Conservation (phyloP, 2,329 filamentous ascomycete species). For the Pezicula neosporulosa region DNA sequence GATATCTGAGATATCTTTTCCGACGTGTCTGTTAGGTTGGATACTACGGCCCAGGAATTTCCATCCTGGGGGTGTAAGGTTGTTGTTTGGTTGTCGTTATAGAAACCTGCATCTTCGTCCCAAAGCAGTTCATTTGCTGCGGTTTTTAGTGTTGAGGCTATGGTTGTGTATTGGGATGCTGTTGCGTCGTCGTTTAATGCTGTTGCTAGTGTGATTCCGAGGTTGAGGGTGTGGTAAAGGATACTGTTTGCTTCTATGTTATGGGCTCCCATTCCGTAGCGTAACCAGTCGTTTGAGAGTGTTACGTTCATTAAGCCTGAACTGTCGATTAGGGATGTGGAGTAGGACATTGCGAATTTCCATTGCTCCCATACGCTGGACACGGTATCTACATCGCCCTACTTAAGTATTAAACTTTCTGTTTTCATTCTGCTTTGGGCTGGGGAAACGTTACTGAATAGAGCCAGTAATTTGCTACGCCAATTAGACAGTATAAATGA, state of each 20-base stretch:
- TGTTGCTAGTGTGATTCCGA: slow-evolving; percentile 27
- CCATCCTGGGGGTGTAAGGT: slow-evolving; percentile 45
- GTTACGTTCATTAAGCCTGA: too few species aligned
- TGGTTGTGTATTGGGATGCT: background rate
- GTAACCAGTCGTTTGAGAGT: slow-evolving; percentile 3
- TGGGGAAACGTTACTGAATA: slow-evolving; percentile 49
- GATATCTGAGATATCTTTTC: background rate
- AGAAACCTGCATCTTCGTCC: slow-evolving; percentile 36
- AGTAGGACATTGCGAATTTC: slow-evolving; percentile 24
- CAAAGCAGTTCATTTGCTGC: background rate
- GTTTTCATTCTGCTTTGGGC: slow-evolving; percentile 52
- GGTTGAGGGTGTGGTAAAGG: background rate
- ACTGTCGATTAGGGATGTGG: background rate
- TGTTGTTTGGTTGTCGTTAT: slow-evolving; percentile 44
- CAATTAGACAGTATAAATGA: background rate
- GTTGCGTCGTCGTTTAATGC: slow-evolving; percentile 26
- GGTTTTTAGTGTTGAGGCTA: background rate
- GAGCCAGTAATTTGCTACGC: slow-evolving; percentile 43
- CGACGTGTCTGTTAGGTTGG: slow-evolving; percentile 18
- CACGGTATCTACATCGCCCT: slow-evolving; percentile 11
- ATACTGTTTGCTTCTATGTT: slow-evolving; percentile 1
- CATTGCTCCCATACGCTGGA: slow-evolving; percentile 16
- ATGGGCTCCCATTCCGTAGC: slow-evolving; percentile 6
- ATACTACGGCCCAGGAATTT: slow-evolving; percentile 40
- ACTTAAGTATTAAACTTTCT: slow-evolving; percentile 44